phyloP scores from a whole-genome alignment of 345 rosid genomes.

The Zanthoxylum bungeanum region DNA sequence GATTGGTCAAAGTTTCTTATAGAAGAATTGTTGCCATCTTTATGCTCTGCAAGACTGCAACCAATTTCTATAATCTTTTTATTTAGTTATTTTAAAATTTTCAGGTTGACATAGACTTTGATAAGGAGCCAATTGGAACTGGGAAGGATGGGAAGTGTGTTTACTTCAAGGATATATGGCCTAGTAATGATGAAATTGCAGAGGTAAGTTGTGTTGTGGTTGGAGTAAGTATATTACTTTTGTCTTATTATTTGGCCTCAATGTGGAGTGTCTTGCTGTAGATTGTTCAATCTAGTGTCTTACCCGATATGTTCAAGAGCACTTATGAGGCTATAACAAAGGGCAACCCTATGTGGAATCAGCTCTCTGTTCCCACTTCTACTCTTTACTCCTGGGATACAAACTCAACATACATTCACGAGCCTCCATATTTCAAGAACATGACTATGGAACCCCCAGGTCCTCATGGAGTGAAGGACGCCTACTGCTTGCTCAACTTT shows the following conservation, averaged over 20 bases:
- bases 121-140: slow-evolving; percentile 65
- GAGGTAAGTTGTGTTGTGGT: slow-evolving; percentile 33
- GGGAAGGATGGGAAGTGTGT: slow-evolving; percentile 66
- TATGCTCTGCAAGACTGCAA: not conserved
- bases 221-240: not conserved
- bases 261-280: slow-evolving; percentile 9
- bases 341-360: slow-evolving; percentile 84
- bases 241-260: not conserved
- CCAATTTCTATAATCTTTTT: not conserved
- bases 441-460: slow-evolving; percentile 74
- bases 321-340: slow-evolving; percentile 70
- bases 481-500: slow-evolving; percentile 74
- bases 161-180: slow-evolving; percentile 79
- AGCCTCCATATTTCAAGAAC: slow-evolving; percentile 81
- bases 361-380: slow-evolving; percentile 47
- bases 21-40: not conserved
- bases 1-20: not conserved
- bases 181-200: slow-evolving; percentile 68
- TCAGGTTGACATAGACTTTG: slow-evolving; percentile 89
- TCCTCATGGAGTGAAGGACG: slow-evolving; percentile 71
- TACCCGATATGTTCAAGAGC: slow-evolving; percentile 76
- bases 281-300: slow-evolving; percentile 70
- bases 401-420: slow-evolving; percentile 75
- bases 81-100: not conserved
- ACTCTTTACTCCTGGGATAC: slow-evolving; percentile 72